Percentiles rank a stretch among this genome's conserved stretches.
Evolutionary conservation across 1,284 basidiomycete genomes (phyloP).

Genomic region (Tremellales sp.): DNA sequence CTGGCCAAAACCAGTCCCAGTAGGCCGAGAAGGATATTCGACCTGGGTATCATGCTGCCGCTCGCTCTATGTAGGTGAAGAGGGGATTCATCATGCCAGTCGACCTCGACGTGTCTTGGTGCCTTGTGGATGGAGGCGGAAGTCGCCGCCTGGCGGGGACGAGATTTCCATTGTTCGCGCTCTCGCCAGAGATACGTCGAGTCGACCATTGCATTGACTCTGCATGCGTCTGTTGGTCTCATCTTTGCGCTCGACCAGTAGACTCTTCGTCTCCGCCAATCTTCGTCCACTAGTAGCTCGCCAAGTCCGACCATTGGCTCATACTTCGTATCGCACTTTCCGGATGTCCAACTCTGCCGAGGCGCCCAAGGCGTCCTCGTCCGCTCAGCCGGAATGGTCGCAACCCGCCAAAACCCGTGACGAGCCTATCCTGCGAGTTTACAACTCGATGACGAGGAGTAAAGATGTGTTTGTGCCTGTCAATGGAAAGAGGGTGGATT

Average conservation of each 20-base stretch:
- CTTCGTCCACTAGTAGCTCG: too few relatives aligned
- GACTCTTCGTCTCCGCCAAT: background rate
- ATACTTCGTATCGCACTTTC: background rate
- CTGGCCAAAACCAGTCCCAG: background rate
- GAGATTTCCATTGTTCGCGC: too few relatives aligned
- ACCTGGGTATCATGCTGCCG: background rate
- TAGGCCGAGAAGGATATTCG: background rate
- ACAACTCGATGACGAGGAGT: slow-evolving; percentile 87
- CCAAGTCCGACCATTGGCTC: background rate
- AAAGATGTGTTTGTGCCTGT: slow-evolving; percentile 86
- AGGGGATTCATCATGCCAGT: too few relatives aligned
- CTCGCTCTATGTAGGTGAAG: too few relatives aligned
- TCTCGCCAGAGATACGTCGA: too few relatives aligned
- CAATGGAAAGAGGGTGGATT: slow-evolving; percentile 82
- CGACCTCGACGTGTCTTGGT: too few relatives aligned
- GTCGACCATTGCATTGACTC: too few relatives aligned
- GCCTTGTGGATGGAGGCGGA: too few relatives aligned
- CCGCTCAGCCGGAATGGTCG: slow-evolving; percentile 45
- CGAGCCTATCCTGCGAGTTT: slow-evolving; percentile 66
- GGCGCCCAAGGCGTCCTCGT: slow-evolving; percentile 23
- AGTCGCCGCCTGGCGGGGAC: too few relatives aligned
- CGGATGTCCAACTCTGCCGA: slow-evolving; percentile 20
- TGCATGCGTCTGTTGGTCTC: background rate
- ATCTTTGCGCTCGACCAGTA: too few relatives aligned
- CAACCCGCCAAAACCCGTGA: slow-evolving; percentile 26